These are phyloP conservation scores for Sapria himalayana DNA, from an alignment of 345 rosid species.

Conservation along the genomic window DNA sequence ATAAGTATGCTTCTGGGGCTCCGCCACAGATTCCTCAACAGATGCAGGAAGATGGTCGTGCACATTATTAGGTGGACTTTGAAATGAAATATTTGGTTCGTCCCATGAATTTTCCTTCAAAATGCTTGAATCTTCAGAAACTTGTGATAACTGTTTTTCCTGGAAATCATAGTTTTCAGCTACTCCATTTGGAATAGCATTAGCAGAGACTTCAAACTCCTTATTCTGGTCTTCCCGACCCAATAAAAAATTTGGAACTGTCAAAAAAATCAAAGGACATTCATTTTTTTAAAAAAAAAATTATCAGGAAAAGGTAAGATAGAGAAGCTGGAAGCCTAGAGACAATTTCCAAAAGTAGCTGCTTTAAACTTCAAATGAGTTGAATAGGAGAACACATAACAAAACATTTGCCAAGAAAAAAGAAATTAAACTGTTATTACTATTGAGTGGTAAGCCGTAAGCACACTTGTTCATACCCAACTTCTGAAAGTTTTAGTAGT, in stretches of 20 bases:
- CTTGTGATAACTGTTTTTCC: slow-evolving; percentile 25
- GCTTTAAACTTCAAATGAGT: too few relatives aligned
- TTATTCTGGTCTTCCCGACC: slow-evolving; percentile 26
- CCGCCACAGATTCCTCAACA: slow-evolving; percentile 28
- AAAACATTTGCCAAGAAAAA: too few relatives aligned
- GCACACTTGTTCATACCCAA: too few relatives aligned
- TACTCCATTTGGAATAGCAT: slow-evolving; percentile 25
- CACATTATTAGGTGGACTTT: slow-evolving; percentile 9
- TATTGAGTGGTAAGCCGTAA: too few relatives aligned
- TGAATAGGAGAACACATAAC: too few relatives aligned
- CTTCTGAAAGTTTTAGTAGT: too few relatives aligned
- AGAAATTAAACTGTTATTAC: too few relatives aligned
- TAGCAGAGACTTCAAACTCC: slow-evolving; percentile 19
- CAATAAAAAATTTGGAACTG: slow-evolving; percentile 30
- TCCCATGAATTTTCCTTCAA: slow-evolving; percentile 13
- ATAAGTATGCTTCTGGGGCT: slow-evolving; percentile 41
- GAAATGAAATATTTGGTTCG: slow-evolving; percentile 20
- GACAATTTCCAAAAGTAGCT: too few relatives aligned
- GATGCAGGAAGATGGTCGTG: slow-evolving; percentile 22
- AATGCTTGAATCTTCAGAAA: slow-evolving; percentile 13
- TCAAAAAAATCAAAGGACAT: slow-evolving; percentile 5
- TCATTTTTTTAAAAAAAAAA: background rate
- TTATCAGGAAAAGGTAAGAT: background rate
- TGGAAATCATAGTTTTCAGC: slow-evolving; percentile 20
- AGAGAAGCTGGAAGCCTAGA: background rate